phyloP scores from a whole-genome alignment of 257 asterid species.

The Solanum ossicruentum region DNA sequence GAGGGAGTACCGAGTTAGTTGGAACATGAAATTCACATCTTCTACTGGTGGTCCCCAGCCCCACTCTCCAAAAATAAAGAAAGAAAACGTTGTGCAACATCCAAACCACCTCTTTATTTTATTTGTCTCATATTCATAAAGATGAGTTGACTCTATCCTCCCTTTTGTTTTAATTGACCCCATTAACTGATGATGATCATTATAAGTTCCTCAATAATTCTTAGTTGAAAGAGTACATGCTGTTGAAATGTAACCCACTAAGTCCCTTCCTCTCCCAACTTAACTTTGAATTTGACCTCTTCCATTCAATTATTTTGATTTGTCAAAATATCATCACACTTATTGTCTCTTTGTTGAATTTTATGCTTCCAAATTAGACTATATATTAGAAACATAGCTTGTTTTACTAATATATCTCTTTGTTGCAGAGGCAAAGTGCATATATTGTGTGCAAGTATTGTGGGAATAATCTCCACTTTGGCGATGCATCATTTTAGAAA shows the following conservation, averaged over 20 bases:
- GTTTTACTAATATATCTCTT: too few species aligned
- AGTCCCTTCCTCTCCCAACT: background rate
- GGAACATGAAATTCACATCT: background rate
- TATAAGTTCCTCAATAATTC: background rate
- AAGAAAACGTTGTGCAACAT: background rate
- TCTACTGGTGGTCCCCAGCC: background rate
- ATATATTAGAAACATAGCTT: too few species aligned
- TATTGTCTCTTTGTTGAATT: background rate
- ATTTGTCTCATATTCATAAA: background rate
- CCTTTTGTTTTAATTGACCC: background rate
- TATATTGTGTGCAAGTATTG: conserved; percentile 30
- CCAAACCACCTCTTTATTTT: background rate
- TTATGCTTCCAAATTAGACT: background rate
- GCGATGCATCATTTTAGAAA: conserved; percentile 32
- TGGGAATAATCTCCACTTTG: conserved; percentile 37
- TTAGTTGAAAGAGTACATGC: background rate
- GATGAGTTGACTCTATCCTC: background rate
- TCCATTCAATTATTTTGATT: background rate
- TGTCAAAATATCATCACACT: background rate
- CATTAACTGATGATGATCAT: background rate
- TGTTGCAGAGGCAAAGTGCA: background rate
- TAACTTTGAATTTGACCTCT: background rate
- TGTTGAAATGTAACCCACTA: background rate
- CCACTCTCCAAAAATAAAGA: background rate
- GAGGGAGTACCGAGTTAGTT: background rate